Conservation (phyloP, 1,284 basidiomycete species). For the Cutaneotrichosporon dermatis region DNA sequence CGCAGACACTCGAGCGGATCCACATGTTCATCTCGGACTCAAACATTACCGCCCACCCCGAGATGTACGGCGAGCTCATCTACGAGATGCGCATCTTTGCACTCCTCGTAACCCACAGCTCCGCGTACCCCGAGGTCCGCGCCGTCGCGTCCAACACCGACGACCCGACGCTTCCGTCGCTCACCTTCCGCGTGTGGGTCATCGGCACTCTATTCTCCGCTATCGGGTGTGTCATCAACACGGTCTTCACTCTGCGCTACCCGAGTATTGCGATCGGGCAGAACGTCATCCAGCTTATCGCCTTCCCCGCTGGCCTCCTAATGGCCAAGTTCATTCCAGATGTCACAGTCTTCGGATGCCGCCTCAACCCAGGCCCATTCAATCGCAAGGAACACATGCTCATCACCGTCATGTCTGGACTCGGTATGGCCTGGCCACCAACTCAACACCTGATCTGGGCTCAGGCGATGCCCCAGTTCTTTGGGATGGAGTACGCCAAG, state of each 20-base stretch:
- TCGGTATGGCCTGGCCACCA: constrained; percentile 36
- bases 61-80: constrained; percentile 14
- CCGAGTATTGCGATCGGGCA: constrained; percentile 30
- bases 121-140: constrained; percentile 82
- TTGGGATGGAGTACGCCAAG: constrained; percentile 40
- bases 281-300: constrained; percentile 38
- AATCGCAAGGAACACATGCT: constrained; percentile 25
- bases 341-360: constrained; percentile 26
- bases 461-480: constrained; percentile 24
- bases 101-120: constrained; percentile 46
- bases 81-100: constrained; percentile 43
- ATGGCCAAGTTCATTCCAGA: constrained; percentile 26
- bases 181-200: constrained; percentile 77
- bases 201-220: constrained; percentile 54
- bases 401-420: constrained; percentile 36
- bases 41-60: constrained; percentile 8
- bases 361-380: constrained; percentile 7
- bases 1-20: constrained; percentile 13
- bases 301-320: constrained; percentile 30
- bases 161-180: constrained; percentile 69
- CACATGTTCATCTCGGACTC: constrained; percentile 11
- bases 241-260: constrained; percentile 49
- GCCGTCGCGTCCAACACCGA: constrained; percentile 74
- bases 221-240: constrained; percentile 67
- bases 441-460: constrained; percentile 62